phyloP scores from a whole-genome alignment of 768 basidiomycete species.

The Fomitopsis pulvina region DNA sequence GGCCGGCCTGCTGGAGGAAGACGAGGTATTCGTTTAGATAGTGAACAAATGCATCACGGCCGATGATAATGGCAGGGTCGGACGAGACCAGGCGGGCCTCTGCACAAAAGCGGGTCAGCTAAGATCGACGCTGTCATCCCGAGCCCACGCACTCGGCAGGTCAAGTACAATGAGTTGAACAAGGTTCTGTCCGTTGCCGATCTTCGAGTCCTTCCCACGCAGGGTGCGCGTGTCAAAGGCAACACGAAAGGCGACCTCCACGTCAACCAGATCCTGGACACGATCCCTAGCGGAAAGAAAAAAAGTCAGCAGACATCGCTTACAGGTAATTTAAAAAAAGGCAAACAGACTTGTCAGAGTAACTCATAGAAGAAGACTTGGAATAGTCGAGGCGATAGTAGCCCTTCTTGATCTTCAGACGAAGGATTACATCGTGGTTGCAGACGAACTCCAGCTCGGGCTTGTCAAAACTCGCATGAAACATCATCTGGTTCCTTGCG shows the following conservation, averaged over 20 bases:
- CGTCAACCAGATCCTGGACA: conserved; percentile 9
- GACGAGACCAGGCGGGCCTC: conserved; percentile 9
- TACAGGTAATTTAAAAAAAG: background rate
- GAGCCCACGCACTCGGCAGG: conserved; percentile 4
- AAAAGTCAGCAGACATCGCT: background rate
- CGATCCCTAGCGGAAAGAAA: conserved; percentile 3
- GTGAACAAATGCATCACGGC: conserved; percentile 9
- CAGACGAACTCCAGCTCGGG: conserved; percentile 27
- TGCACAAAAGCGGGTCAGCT: background rate
- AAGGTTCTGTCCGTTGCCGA: conserved; percentile 16
- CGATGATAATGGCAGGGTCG: conserved; percentile 8
- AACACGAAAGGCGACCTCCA: conserved; percentile 20
- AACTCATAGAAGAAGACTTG: conserved; percentile 4
- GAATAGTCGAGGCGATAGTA: conserved; percentile 18
- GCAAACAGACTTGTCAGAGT: background rate
- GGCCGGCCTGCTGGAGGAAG: conserved; percentile 20
- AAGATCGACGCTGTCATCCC: background rate
- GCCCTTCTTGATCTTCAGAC: conserved; percentile 19
- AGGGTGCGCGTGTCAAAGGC: conserved; percentile 15
- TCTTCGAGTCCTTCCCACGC: conserved; percentile 16
- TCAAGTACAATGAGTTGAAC: conserved; percentile 18
- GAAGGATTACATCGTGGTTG: conserved; percentile 26
- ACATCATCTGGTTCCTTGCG: conserved; percentile 10
- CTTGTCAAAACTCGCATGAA: conserved; percentile 16
- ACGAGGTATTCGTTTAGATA: conserved; percentile 20